These are phyloP conservation scores for Coprinopsis marcescibilis DNA, from an alignment of 768 basidiomycete genomes.

Conservation along the genomic window DNA sequence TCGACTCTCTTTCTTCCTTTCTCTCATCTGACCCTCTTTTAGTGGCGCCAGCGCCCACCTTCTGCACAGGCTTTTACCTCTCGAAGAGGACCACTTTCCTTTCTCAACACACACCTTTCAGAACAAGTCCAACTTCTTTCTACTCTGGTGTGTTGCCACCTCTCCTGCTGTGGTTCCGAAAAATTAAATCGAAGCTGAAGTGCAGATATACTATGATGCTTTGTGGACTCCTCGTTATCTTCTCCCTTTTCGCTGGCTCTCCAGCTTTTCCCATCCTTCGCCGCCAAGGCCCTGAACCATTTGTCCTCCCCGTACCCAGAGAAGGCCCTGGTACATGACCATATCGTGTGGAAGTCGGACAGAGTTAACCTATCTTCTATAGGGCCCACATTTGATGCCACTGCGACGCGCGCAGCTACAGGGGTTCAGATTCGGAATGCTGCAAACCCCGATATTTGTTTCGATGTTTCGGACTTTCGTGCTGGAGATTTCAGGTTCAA, in stretches of 20 bases:
- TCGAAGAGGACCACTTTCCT: conserved; percentile 13
- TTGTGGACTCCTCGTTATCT: background rate
- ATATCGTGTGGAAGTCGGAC: background rate
- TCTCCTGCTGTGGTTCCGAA: background rate
- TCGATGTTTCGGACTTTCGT: conserved; percentile 26
- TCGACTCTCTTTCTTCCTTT: background rate
- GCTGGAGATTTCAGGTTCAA: conserved; percentile 26
- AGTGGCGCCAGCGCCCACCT: conserved; percentile 2
- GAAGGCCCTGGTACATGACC: conserved; percentile 5
- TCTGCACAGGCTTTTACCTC: conserved; percentile 8
- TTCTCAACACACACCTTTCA: background rate
- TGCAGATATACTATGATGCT: background rate
- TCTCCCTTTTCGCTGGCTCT: background rate
- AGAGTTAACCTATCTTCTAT: background rate
- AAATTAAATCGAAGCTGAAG: no score
- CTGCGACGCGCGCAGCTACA: conserved; percentile 24
- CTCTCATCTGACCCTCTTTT: background rate
- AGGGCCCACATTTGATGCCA: conserved; percentile 24
- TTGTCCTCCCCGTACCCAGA: conserved; percentile 2
- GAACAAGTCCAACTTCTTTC: background rate
- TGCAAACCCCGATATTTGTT: conserved; percentile 21
- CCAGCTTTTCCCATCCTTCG: conserved; percentile 1
- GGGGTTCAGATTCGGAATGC: conserved; percentile 22
- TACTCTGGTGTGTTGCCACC: background rate
- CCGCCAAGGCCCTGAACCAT: conserved; percentile 2